Conservation (phyloP, 306 rosid genomes). For the Castanea sativa region DNA sequence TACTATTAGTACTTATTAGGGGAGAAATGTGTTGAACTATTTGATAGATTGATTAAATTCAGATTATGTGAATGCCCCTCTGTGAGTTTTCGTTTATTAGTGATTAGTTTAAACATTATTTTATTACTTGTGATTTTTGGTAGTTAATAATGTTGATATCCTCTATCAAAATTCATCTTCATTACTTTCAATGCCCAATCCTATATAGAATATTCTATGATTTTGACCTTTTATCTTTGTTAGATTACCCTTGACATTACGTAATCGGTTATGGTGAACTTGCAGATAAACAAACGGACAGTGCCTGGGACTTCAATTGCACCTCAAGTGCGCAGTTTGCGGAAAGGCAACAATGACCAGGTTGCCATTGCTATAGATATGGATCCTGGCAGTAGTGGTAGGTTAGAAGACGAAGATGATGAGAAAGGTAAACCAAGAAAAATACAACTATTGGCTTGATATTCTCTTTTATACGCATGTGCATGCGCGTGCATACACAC, state of each 20-base stretch:
- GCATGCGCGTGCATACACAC: too few species aligned
- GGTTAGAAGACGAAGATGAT: conserved; percentile 89
- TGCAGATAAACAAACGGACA: conserved; percentile 68
- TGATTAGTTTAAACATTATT: background rate
- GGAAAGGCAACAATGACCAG: conserved; percentile 85
- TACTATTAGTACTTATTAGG: too few species aligned
- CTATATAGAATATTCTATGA: background rate
- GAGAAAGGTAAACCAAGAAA: conserved; percentile 69
- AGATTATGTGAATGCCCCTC: background rate
- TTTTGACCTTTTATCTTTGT: background rate
- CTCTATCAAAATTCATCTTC: background rate
- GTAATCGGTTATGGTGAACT: conserved; percentile 11
- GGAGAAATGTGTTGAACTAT: too few species aligned
- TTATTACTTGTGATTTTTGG: background rate
- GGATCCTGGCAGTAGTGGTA: conserved; percentile 64
- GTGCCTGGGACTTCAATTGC: conserved; percentile 56
- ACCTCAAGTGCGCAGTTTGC: conserved; percentile 96
- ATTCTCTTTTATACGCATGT: background rate
- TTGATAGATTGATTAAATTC: background rate
- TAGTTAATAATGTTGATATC: background rate
- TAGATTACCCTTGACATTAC: conserved; percentile 6
- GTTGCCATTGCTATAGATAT: conserved; percentile 87
- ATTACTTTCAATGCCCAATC: background rate
- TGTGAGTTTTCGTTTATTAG: background rate
- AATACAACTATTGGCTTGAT: background rate